phyloP scores from a whole-genome alignment of 1,139 yeast species.

The Kurtzmaniella quercitrusa region DNA sequence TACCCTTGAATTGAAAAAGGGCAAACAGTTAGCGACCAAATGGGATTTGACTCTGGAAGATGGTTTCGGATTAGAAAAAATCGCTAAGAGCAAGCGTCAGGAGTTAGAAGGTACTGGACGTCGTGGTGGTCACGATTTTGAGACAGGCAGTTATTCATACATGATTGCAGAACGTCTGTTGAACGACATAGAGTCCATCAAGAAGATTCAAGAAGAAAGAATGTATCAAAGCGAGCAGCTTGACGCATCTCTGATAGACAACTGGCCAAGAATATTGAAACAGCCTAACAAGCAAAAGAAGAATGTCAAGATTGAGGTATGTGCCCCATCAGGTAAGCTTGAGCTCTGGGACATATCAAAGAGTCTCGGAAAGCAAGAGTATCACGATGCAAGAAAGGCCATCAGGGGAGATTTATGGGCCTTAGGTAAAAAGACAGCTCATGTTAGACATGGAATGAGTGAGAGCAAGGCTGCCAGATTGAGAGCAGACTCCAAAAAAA shows the following conservation, averaged over 20 bases:
- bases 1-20: conserved; percentile 77
- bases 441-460: conserved; percentile 30
- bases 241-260: conserved; percentile 28
- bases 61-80: conserved; percentile 43
- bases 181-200: conserved; percentile 29
- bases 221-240: conserved; percentile 19
- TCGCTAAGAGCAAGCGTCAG: conserved; percentile 23
- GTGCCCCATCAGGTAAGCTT: conserved; percentile 72
- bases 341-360: conserved; percentile 89
- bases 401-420: conserved; percentile 89
- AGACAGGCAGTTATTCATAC: conserved; percentile 73
- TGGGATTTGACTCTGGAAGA: conserved; percentile 63
- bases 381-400: conserved; percentile 88
- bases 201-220: conserved; percentile 31
- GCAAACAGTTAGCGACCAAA: conserved; percentile 63
- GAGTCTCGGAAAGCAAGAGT: conserved; percentile 68
- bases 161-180: conserved; percentile 62
- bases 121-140: conserved; percentile 67
- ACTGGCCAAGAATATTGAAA: conserved; percentile 72
- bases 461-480: conserved; percentile 31
- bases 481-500: conserved; percentile 35
- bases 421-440: conserved; percentile 64
- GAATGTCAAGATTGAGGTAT: conserved; percentile 75
- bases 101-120: conserved; percentile 64
- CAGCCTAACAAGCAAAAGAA: conserved; percentile 78